Percentiles rank a stretch among this genome's conserved stretches.
These are phyloP conservation scores for Aspergillus pseudoglaucus DNA, from an alignment of 2,329 filamentous ascomycete species.

Conservation along the genomic window DNA sequence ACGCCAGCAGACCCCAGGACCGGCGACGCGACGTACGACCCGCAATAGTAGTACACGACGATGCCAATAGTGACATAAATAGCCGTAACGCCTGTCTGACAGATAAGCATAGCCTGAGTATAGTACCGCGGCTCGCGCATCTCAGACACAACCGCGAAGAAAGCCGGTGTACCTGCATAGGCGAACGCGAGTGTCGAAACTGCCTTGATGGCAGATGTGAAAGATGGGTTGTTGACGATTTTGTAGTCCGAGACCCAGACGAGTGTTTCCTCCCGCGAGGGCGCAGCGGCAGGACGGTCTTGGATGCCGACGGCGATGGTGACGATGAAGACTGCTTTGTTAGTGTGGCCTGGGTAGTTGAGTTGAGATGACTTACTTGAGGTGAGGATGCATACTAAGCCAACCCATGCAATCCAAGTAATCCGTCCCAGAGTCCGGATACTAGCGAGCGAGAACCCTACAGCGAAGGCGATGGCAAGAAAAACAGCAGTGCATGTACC, in stretches of 20 bases:
- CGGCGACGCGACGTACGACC: slow-evolving; percentile 39
- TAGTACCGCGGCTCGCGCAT: slow-evolving; percentile 32
- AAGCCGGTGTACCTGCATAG: slow-evolving; percentile 18
- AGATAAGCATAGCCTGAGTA: slow-evolving; percentile 23
- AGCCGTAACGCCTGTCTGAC: slow-evolving; percentile 26
- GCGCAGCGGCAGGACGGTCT: slow-evolving; percentile 27
- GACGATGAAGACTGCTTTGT: slow-evolving; percentile 17
- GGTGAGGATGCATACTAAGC: slow-evolving; percentile 8
- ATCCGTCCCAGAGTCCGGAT: slow-evolving; percentile 28
- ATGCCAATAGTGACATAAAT: slow-evolving; percentile 31
- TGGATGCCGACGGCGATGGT: slow-evolving; percentile 25
- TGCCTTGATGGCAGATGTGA: slow-evolving; percentile 16
- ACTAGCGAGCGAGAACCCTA: slow-evolving; percentile 17
- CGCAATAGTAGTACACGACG: slow-evolving; percentile 43
- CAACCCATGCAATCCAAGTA: slow-evolving; percentile 30
- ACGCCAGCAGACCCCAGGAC: slow-evolving; percentile 39
- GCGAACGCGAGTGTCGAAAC: slow-evolving; percentile 14
- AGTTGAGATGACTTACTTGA: slow-evolving; percentile 13
- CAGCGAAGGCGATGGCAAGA: slow-evolving; percentile 1
- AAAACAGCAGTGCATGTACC: slow-evolving; percentile 21
- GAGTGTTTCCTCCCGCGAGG: slow-evolving; percentile 11
- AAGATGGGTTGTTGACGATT: slow-evolving; percentile 11
- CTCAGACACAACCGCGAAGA: slow-evolving; percentile 33
- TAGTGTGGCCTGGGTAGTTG: slow-evolving; percentile 12
- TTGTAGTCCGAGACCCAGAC: slow-evolving; percentile 22